phyloP scores from a whole-genome alignment of 441 rosid genomes.

The Erodium texanum region DNA sequence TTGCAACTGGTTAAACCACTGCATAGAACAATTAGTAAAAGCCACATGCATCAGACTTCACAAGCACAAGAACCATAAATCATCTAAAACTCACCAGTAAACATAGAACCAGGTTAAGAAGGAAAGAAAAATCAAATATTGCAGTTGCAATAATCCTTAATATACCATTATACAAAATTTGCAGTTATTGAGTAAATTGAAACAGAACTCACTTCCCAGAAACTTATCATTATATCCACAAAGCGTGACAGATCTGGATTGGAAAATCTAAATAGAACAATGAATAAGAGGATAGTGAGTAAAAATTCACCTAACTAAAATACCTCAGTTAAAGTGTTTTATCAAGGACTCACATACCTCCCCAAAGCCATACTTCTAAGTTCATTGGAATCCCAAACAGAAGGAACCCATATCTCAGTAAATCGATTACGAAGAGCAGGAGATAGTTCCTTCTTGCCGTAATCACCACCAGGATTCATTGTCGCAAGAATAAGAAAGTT shows the following conservation, averaged over 20 bases:
- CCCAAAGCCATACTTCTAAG: conserved; percentile 64
- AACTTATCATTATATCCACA: conserved; percentile 60
- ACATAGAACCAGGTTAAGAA: not conserved
- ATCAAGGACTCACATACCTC: conserved; percentile 37
- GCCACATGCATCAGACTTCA: conserved; percentile 16
- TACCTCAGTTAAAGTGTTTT: conserved; percentile 8
- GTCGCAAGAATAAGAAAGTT: conserved; percentile 84
- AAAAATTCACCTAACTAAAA: not conserved
- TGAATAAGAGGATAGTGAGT: conserved; percentile 13
- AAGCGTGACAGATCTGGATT: conserved; percentile 34
- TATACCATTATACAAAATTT: not conserved
- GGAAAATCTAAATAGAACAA: conserved; percentile 37
- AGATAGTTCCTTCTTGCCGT: conserved; percentile 94
- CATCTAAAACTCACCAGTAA: not conserved
- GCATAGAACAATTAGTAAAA: conserved; percentile 23
- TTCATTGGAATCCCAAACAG: conserved; percentile 56
- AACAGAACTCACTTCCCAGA: conserved; percentile 57
- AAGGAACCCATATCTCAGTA: conserved; percentile 97
- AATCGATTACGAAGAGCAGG: conserved; percentile 97
- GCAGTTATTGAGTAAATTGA: not conserved
- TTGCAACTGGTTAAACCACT: conserved; percentile 83
- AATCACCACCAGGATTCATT: conserved; percentile 99
- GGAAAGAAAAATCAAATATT: not conserved
- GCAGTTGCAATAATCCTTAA: not conserved
- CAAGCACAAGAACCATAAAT: not conserved